Conservation (phyloP, 768 basidiomycete genomes). For the Tubosaeta brunneosetosa region DNA sequence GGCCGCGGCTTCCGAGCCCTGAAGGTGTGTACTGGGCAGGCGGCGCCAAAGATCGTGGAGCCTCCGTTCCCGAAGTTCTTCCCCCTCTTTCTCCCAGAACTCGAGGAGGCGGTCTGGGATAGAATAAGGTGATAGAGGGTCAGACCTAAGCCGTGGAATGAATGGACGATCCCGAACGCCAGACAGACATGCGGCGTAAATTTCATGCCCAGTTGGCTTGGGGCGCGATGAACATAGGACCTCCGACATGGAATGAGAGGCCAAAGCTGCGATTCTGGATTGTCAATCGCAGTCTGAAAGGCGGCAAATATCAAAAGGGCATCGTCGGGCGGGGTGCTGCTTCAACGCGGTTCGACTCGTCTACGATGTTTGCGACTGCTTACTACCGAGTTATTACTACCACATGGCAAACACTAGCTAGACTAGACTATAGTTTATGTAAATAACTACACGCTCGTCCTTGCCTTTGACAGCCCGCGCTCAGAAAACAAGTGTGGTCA, state of each 20-base stretch:
- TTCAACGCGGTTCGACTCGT: conserved; percentile 17
- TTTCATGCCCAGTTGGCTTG: conserved; percentile 42
- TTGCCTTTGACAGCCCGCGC: conserved; percentile 6
- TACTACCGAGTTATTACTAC: conserved; percentile 19
- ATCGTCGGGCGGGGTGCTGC: conserved; percentile 22
- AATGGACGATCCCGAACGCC: conserved; percentile 51
- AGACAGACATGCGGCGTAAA: conserved; percentile 48
- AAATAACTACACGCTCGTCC: conserved; percentile 22
- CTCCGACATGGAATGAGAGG: conserved; percentile 25
- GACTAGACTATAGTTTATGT: conserved; percentile 24
- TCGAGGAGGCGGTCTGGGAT: conserved; percentile 52
- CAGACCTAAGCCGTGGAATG: conserved; percentile 58
- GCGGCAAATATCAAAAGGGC: conserved; percentile 22
- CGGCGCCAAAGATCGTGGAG: conserved; percentile 61
- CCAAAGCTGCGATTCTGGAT: conserved; percentile 17
- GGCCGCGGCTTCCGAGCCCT: conserved; percentile 22
- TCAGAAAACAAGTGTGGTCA: conserved; percentile 5
- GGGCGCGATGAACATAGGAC: conserved; percentile 16
- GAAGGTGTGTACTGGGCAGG: conserved; percentile 37
- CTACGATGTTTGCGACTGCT: conserved; percentile 31
- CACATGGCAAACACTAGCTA: conserved; percentile 18
- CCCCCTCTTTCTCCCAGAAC: conserved; percentile 62
- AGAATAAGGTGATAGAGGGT: conserved; percentile 38
- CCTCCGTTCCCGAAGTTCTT: conserved; percentile 53
- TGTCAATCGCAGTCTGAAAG: conserved; percentile 10